These are phyloP conservation scores for Rhexocercosporidium sp. DNA, from an alignment of 2,329 filamentous ascomycete species.

Conservation along the genomic window DNA sequence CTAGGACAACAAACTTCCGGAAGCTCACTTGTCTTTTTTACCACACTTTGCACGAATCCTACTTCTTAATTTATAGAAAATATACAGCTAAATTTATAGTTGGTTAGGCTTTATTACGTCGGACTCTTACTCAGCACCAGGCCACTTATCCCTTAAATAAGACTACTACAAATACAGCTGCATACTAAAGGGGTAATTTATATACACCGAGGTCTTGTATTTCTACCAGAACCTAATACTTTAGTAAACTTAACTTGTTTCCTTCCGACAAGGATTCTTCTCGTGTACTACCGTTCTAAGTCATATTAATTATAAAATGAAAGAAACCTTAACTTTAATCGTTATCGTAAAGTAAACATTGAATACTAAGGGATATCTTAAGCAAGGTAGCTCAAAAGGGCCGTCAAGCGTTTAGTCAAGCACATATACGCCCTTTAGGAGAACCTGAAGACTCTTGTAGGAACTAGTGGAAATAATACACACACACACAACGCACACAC, in stretches of 20 bases:
- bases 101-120: too few species aligned
- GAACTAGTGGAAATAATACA: too few species aligned
- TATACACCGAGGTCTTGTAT: too few species aligned
- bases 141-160: too few species aligned
- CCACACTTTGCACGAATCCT: not conserved
- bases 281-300: not conserved
- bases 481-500: too few species aligned
- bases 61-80: too few species aligned
- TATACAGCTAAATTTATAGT: too few species aligned
- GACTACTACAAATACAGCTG: too few species aligned
- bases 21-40: not conserved
- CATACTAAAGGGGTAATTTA: too few species aligned
- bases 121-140: too few species aligned
- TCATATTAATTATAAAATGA: not conserved
- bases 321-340: slow-evolving; percentile 1
- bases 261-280: not conserved
- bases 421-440: not conserved
- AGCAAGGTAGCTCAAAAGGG: not conserved
- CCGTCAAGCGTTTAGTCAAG: not conserved
- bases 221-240: not conserved
- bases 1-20: not conserved
- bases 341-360: not conserved
- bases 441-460: too few species aligned
- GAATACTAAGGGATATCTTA: not conserved
- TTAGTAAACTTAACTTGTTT: not conserved